phyloP scores from a whole-genome alignment of 495 filamentous ascomycete genomes.

The Neurospora africana region DNA sequence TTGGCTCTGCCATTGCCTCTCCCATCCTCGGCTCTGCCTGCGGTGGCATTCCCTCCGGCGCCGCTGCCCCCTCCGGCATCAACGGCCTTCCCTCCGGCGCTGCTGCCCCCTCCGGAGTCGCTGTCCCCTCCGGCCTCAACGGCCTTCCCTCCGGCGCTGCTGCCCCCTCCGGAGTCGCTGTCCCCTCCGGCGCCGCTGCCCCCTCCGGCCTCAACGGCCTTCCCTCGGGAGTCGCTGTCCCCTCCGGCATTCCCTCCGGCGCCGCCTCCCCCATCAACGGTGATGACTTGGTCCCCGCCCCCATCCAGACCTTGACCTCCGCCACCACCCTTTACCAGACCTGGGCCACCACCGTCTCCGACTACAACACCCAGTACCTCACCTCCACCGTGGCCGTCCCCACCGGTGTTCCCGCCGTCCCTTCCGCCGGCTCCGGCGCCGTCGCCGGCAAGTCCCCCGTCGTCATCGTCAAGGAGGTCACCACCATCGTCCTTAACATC shows the following conservation, averaged over 20 bases:
- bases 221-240: background rate
- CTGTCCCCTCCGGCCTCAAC: background rate
- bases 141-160: background rate
- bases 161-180: background rate
- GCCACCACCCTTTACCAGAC: background rate
- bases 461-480: slow-evolving; percentile 1
- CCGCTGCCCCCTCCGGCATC: too few relatives aligned
- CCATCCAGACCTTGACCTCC: background rate
- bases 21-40: background rate
- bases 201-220: background rate
- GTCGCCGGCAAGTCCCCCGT: background rate
- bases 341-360: background rate
- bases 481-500: background rate
- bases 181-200: background rate
- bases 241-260: background rate
- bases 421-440: background rate
- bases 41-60: background rate
- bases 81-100: too few relatives aligned
- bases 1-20: slow-evolving; percentile 2
- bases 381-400: background rate
- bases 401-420: background rate
- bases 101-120: too few relatives aligned
- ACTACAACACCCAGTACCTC: background rate
- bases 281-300: background rate
- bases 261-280: background rate